Base-by-base conservation (phyloP, 306 rosid species). In the Trichosanthes cucumerina region DNA sequence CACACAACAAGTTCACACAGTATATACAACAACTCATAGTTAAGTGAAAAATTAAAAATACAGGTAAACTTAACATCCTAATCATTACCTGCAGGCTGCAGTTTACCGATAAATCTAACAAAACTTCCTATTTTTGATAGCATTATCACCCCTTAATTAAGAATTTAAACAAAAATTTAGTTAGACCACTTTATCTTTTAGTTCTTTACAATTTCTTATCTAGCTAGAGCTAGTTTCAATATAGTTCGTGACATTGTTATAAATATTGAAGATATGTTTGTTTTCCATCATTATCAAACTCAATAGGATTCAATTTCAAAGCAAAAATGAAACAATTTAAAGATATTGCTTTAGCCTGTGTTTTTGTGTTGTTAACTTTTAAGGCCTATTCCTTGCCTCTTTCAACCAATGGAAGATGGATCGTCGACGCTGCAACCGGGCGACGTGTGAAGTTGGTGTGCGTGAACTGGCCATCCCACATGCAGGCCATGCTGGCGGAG, bases 321-420 rank as follows among this genome's bases (percentile, higher is more conserved):
- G 2, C 38, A 28, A 64, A 19, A 7, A 21, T 9, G 18, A 36
- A 38, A 34, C 46, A 31, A 15, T 64, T 18, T 24, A 18, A 34
- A 34, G 6, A 0, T 16, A 36, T 38, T 66, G 31, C 6, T 66
- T n/a, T 68, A 1, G 52, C 16, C 39, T 68, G 50, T 68, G 47
- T 68, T 39, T 26, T 72, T 6, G 36, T 81, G 57, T 53, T 62
- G 58, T 7, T 77, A 2, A 24, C 80, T 66, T 68, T 57, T 9
- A 38, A 39, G 26, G 78, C 78, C 0, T 46, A 78, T 43, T 82
- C 88, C 0, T 77, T 81, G 26, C 90, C 90, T 36, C 79, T 88
- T 19, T 88, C 90, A 69, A 88, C 86, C 1, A 80, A 50, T 0
- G 70, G 49, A 0, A 83, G 81, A 75, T 88, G 90, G 90, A 85